Conservation (phyloP, 108 stramenopile species). For the Conticribra weissflogii region DNA sequence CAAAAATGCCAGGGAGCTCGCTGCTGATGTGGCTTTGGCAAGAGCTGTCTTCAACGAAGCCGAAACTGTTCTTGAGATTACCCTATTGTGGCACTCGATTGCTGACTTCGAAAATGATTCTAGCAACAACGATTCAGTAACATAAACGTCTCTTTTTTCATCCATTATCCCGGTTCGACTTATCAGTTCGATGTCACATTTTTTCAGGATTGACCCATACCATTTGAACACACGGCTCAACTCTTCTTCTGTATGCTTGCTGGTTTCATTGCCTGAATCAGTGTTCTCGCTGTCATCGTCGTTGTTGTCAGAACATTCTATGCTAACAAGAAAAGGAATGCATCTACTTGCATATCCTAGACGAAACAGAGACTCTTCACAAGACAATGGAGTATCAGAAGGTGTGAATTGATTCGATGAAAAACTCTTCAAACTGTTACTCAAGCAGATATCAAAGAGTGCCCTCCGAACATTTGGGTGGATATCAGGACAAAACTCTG, state of each 20-base stretch:
- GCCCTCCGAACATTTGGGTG: slow-evolving; percentile 9
- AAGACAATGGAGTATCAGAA: background rate
- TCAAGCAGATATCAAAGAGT: slow-evolving; percentile 36
- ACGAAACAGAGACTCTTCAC: slow-evolving; percentile 20
- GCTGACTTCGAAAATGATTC: slow-evolving; percentile 60
- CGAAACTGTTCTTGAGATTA: slow-evolving; percentile 24
- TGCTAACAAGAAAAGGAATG: slow-evolving; percentile 53
- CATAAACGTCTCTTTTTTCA: slow-evolving; percentile 4
- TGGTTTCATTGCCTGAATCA: no score
- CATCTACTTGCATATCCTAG: slow-evolving; percentile 54
- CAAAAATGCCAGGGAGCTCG: slow-evolving; percentile 44
- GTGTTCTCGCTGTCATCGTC: slow-evolving; percentile 18
- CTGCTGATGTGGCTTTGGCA: slow-evolving; percentile 19
- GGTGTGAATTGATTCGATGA: background rate
- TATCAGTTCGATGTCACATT: slow-evolving; percentile 5
- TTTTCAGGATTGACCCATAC: slow-evolving; percentile 38
- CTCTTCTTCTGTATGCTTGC: slow-evolving; percentile 1
- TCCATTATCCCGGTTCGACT: background rate
- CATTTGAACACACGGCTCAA: slow-evolving; percentile 25
- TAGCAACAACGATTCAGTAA: slow-evolving; percentile 45
- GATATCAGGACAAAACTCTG: slow-evolving; percentile 31
- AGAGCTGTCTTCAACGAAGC: slow-evolving; percentile 29
- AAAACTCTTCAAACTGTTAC: slow-evolving; percentile 13
- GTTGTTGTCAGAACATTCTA: slow-evolving; percentile 27
- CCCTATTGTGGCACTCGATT: slow-evolving; percentile 29